Conservation (phyloP, 1,139 yeast species). For the Hyphopichia fennica region DNA sequence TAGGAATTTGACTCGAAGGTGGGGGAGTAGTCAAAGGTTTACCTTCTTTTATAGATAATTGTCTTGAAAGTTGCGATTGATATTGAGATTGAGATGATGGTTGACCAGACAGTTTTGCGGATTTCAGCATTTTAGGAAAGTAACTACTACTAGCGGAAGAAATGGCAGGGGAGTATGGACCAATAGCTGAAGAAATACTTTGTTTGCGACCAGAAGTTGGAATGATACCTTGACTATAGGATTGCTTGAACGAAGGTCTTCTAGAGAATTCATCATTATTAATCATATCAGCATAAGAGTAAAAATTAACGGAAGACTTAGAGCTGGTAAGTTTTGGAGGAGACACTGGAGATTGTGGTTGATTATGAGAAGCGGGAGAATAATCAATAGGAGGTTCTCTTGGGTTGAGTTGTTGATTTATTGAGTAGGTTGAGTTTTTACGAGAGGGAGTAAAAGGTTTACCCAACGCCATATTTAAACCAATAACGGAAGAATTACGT, state of each 20-base stretch:
- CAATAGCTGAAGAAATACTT: conserved; percentile 2
- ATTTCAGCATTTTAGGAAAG: background rate
- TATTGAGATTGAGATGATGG: background rate
- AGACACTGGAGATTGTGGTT: conserved; percentile 23
- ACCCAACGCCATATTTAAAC: conserved; percentile 63
- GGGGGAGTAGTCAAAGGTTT: conserved; percentile 2
- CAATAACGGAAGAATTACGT: conserved; percentile 57
- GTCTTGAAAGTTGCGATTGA: conserved; percentile 18
- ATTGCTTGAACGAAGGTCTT: conserved; percentile 52
- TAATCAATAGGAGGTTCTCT: background rate
- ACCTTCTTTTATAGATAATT: conserved; percentile 11
- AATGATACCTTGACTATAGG: conserved; percentile 14
- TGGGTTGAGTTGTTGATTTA: conserved; percentile 17
- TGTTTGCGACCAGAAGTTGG: conserved; percentile 3
- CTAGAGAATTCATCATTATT: conserved; percentile 60
- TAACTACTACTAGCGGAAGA: background rate
- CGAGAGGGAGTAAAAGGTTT: conserved; percentile 41
- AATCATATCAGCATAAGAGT: conserved; percentile 79
- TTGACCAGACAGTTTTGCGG: background rate
- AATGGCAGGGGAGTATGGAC: conserved; percentile 1
- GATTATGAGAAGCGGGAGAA: conserved; percentile 6
- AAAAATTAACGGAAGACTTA: conserved; percentile 63
- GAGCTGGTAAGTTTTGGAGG: conserved; percentile 42
- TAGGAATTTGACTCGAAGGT: background rate
- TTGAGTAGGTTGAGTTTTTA: conserved; percentile 39